Conservation (phyloP, 2,329 filamentous ascomycete genomes). For the Ophiostoma ulmi region DNA sequence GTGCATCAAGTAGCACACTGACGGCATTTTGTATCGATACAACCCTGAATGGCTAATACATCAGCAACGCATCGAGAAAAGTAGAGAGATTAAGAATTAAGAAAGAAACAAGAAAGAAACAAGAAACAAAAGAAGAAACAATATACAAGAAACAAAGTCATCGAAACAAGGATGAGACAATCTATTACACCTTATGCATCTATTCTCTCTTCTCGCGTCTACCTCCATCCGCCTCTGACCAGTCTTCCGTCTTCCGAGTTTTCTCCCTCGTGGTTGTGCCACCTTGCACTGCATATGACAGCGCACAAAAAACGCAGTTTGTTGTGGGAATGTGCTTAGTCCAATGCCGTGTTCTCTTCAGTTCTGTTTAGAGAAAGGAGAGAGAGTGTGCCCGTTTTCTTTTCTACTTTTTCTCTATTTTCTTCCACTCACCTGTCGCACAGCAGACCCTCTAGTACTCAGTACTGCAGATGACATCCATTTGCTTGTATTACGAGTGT, state of each 20-base stretch:
- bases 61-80: too few relatives aligned
- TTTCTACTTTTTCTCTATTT: background rate
- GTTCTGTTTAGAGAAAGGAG: background rate
- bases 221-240: background rate
- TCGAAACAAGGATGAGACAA: background rate
- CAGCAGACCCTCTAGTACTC: background rate
- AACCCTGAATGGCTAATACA: too few relatives aligned
- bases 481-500: background rate
- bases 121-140: too few relatives aligned
- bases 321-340: background rate
- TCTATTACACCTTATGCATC: background rate
- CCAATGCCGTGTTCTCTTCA: background rate
- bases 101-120: too few relatives aligned
- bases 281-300: constrained; percentile 9
- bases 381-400: background rate
- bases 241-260: background rate
- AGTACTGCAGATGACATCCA: background rate
- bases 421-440: background rate
- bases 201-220: too few relatives aligned
- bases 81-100: too few relatives aligned
- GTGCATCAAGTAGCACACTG: background rate
- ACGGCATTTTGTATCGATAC: background rate
- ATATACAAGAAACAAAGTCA: too few relatives aligned
- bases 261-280: constrained; percentile 8
- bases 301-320: background rate